Conservation (phyloP, 1,284 basidiomycete species). For the Cystobasidium slooffiae region DNA sequence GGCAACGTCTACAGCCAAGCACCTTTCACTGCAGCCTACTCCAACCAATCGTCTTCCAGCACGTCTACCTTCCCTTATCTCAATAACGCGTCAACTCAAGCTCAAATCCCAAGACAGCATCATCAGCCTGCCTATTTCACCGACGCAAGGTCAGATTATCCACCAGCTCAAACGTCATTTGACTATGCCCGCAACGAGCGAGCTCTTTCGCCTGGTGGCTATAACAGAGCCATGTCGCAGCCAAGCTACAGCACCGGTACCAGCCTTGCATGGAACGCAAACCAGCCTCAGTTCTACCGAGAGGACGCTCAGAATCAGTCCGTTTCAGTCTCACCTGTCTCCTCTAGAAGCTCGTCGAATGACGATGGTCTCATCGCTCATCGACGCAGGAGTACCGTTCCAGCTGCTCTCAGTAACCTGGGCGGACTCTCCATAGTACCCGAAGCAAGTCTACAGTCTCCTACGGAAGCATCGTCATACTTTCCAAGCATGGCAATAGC, state of each 20-base stretch:
- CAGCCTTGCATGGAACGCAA: not conserved
- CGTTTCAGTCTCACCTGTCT: slow-evolving; percentile 6
- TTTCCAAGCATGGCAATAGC: not conserved
- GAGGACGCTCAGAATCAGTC: not conserved
- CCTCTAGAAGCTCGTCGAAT: slow-evolving; percentile 5
- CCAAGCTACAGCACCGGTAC: not conserved
- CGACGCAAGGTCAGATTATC: not conserved
- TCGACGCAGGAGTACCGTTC: not conserved
- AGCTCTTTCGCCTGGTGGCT: not conserved
- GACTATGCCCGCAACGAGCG: not conserved
- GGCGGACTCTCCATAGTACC: not conserved
- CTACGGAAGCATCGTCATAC: not conserved
- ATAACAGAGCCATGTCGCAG: not conserved
- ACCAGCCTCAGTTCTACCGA: not conserved
- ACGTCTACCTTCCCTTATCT: no score
- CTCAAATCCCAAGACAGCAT: not conserved
- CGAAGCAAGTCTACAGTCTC: not conserved
- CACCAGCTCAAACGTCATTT: not conserved
- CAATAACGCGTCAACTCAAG: no score
- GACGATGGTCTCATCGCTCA: not conserved
- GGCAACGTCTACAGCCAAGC: not conserved
- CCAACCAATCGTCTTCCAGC: not conserved
- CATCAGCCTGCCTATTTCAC: not conserved
- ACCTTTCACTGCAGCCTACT: not conserved
- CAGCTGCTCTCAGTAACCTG: slow-evolving; percentile 4